Conservation (phyloP, 495 filamentous ascomycete species). For the Clavariopsis aquatica region DNA sequence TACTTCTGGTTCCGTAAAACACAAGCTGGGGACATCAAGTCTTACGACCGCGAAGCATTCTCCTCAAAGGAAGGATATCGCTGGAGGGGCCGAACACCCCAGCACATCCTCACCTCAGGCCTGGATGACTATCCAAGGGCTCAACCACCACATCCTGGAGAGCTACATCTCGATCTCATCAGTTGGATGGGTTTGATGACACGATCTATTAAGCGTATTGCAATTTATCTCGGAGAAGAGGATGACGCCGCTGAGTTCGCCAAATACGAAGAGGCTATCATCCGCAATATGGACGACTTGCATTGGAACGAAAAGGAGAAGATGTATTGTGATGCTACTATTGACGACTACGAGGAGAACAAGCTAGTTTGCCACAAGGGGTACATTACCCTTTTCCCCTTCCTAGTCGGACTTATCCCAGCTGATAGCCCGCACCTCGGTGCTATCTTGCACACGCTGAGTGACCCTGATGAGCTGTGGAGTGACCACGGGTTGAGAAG, state of each 20-base stretch:
- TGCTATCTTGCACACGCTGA: constrained; percentile 72
- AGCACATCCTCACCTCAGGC: constrained; percentile 88
- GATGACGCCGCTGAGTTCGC: constrained; percentile 74
- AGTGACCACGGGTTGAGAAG: constrained; percentile 82
- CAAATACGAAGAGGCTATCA: constrained; percentile 75
- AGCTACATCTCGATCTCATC: constrained; percentile 92
- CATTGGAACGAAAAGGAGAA: constrained; percentile 82
- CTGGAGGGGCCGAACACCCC: constrained; percentile 87
- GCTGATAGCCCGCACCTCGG: constrained; percentile 72
- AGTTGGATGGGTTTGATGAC: constrained; percentile 98
- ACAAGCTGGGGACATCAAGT: constrained; percentile 84
- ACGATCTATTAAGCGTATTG: constrained; percentile 74
- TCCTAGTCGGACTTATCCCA: constrained; percentile 76
- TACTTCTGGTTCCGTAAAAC: constrained; percentile 94
- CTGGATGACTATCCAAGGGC: constrained; percentile 94
- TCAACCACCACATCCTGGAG: constrained; percentile 95
- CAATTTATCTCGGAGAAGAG: constrained; percentile 64
- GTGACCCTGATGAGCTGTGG: constrained; percentile 82
- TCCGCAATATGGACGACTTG: constrained; percentile 85
- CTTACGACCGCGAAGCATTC: constrained; percentile 84
- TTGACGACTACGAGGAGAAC: constrained; percentile 93
- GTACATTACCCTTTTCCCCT: constrained; percentile 92
- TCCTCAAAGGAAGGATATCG: constrained; percentile 88
- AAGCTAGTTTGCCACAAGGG: constrained; percentile 92
- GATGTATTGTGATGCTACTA: constrained; percentile 91